A percentile compares a stretch with the other conserved stretches of the same genome.
These are phyloP conservation scores for Raphidocelis subcapitata DNA, from an alignment of 139 green algal species.

Conservation along the genomic window DNA sequence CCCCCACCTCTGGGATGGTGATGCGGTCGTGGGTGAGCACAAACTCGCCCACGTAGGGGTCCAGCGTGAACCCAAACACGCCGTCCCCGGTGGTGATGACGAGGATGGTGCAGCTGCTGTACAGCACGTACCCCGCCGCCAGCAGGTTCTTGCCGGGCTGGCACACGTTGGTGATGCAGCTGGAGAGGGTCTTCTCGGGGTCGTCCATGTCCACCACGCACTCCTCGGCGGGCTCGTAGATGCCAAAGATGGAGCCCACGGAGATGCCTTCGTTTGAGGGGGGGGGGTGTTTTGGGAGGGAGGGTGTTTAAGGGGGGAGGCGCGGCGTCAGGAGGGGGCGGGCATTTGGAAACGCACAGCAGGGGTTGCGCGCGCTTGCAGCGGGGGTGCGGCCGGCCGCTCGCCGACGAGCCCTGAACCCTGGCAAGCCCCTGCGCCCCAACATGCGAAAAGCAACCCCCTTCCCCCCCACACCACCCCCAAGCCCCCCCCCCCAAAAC, in stretches of 20 bases:
- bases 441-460: too few relatives aligned
- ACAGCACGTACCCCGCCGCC: conserved; percentile 94
- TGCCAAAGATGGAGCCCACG: conserved; percentile 96
- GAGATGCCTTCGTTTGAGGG: conserved; percentile 63
- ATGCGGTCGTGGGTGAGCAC: conserved; percentile 86
- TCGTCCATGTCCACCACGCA: conserved; percentile 82
- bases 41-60: conserved; percentile 88
- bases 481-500: too few relatives aligned
- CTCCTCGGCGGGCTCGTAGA: conserved; percentile 87
- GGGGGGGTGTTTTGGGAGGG: conserved; percentile 17
- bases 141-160: conserved; percentile 90
- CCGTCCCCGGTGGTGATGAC: conserved; percentile 91
- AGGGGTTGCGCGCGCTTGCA: too few relatives aligned
- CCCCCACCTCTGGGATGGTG: conserved; percentile 62
- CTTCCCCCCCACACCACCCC: too few relatives aligned
- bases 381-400: too few relatives aligned
- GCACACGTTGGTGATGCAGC: conserved; percentile 90
- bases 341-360: too few relatives aligned
- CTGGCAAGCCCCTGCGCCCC: not conserved
- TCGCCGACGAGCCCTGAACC: not conserved
- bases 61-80: conserved; percentile 95
- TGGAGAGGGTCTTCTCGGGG: conserved; percentile 43
- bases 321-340: too few relatives aligned
- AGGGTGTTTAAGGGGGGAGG: conserved; percentile 11
- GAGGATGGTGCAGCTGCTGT: conserved; percentile 86